Conservation (phyloP, 495 filamentous ascomycete genomes). For the Platismatia glauca region DNA sequence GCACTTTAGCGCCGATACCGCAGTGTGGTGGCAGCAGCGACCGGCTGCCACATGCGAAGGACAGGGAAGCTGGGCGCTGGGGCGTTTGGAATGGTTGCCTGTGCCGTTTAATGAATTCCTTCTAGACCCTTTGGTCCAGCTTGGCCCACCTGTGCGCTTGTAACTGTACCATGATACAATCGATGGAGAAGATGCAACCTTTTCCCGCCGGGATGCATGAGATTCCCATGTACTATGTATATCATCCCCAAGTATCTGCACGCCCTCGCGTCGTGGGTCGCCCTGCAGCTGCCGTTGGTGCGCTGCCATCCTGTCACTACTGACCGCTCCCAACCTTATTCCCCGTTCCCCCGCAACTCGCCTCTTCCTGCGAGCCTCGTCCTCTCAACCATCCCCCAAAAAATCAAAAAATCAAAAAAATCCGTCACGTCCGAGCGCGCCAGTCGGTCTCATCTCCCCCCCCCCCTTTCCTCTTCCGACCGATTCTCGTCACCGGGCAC, state of each 20-base stretch:
- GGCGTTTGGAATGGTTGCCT: slow-evolving; percentile 3
- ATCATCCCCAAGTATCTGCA: not conserved
- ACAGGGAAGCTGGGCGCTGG: slow-evolving; percentile 3
- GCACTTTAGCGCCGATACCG: slow-evolving; percentile 1
- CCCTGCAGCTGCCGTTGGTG: not conserved
- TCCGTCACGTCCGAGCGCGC: not conserved
- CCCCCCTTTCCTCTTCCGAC: not conserved
- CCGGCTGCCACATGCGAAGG: not conserved
- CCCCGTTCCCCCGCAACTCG: no score
- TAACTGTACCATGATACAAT: not conserved
- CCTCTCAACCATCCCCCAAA: no score
- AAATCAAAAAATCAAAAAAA: no score
- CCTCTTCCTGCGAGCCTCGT: no score
- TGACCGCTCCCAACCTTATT: not conserved
- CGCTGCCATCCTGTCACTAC: not conserved
- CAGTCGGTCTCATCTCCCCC: no score
- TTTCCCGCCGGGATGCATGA: not conserved
- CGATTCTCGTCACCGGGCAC: not conserved
- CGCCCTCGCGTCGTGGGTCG: not conserved
- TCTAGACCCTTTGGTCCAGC: not conserved
- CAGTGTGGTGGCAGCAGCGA: not conserved
- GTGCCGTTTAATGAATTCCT: not conserved
- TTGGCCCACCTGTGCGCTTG: not conserved
- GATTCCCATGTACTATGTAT: not conserved
- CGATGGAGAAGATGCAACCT: not conserved